phyloP scores from a whole-genome alignment of 2,329 filamentous ascomycete species.

The Zasmidium angulare region DNA sequence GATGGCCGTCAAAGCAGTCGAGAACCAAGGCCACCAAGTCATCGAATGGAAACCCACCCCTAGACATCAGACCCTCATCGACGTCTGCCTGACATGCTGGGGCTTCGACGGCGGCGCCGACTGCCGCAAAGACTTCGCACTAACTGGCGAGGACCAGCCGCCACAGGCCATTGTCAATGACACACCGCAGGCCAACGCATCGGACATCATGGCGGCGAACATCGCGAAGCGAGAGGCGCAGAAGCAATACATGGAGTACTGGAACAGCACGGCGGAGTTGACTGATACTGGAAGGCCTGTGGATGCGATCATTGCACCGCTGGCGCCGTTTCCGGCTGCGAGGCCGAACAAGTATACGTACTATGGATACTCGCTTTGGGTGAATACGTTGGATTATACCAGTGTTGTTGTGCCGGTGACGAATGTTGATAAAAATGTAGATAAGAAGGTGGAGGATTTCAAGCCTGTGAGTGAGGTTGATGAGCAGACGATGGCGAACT shows the following conservation, averaged over 20 bases:
- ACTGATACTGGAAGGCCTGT: constrained; percentile 51
- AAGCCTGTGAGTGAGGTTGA: constrained; percentile 41
- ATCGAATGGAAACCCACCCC: constrained; percentile 59
- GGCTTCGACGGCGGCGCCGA: constrained; percentile 53
- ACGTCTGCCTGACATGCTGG: constrained; percentile 41
- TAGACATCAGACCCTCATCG: constrained; percentile 42
- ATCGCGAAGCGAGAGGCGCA: constrained; percentile 56
- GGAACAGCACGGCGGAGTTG: constrained; percentile 55
- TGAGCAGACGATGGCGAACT: constrained; percentile 41
- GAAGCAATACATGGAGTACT: constrained; percentile 63
- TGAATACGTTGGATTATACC: constrained; percentile 60
- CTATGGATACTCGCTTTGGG: constrained; percentile 45
- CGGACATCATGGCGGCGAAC: constrained; percentile 50
- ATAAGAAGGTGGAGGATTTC: constrained; percentile 41
- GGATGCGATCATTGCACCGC: constrained; percentile 55
- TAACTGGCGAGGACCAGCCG: constrained; percentile 57
- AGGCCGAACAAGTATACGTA: constrained; percentile 50
- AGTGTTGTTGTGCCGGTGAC: constrained; percentile 57
- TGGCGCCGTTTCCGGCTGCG: constrained; percentile 53
- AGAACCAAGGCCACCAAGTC: constrained; percentile 57
- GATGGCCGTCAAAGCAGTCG: constrained; percentile 51
- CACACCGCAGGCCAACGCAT: constrained; percentile 40
- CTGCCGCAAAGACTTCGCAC: constrained; percentile 49
- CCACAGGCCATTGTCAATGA: constrained; percentile 44
- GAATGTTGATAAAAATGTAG: constrained; percentile 51